A percentile compares a stretch with the other conserved stretches of the same genome.
Evolutionary conservation across 2,329 filamentous ascomycete species (phyloP).

Genomic region (Dactylellina drechsleri): DNA sequence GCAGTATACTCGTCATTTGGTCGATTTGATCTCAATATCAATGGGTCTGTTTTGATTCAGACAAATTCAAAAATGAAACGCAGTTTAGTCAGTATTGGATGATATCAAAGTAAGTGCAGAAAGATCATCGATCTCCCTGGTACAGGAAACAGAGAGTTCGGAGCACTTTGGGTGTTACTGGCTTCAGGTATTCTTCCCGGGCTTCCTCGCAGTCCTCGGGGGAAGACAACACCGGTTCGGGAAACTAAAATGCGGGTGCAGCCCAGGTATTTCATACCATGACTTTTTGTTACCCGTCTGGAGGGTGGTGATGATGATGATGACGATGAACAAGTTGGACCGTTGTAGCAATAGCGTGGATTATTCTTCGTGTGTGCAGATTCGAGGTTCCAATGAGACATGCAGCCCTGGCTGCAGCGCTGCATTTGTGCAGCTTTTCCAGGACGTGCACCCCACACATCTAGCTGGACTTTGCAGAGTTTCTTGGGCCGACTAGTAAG

Average conservation of each 20-base stretch:
- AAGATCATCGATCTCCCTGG: background rate
- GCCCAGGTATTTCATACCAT: slow-evolving; percentile 8
- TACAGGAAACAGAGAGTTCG: background rate
- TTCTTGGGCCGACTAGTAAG: slow-evolving; percentile 17
- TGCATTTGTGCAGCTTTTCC: slow-evolving; percentile 43
- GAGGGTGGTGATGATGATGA: slow-evolving; percentile 36
- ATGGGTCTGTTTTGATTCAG: too few relatives aligned
- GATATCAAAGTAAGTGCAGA: too few relatives aligned
- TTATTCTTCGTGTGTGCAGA: slow-evolving; percentile 32
- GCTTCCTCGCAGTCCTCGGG: background rate
- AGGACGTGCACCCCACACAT: slow-evolving; percentile 37
- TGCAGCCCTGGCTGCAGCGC: slow-evolving; percentile 32
- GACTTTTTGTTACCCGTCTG: too few relatives aligned
- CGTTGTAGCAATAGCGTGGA: slow-evolving; percentile 47
- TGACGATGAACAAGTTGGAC: slow-evolving; percentile 29
- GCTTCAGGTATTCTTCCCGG: background rate
- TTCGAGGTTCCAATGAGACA: slow-evolving; percentile 39
- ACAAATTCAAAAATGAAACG: too few relatives aligned
- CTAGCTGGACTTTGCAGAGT: slow-evolving; percentile 1
- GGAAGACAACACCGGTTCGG: slow-evolving; percentile 8
- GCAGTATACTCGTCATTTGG: too few relatives aligned
- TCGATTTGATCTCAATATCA: too few relatives aligned
- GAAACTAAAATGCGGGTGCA: slow-evolving; percentile 27
- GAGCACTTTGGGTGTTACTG: background rate
- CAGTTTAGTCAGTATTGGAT: too few relatives aligned